phyloP scores from a whole-genome alignment of 345 rosid species.

The Gossypium ekmanianum region DNA sequence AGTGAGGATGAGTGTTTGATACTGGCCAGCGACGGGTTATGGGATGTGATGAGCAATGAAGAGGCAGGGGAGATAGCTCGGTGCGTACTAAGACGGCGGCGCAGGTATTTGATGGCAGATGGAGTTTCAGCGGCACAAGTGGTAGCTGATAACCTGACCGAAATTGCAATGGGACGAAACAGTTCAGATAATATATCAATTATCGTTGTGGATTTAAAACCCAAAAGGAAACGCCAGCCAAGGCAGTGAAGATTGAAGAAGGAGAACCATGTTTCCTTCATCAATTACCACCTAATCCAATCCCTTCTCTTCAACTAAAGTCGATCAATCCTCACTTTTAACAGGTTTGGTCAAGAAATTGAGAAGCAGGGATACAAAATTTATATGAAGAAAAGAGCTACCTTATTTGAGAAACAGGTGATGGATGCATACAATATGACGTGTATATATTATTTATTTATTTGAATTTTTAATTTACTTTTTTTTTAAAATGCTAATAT shows the following conservation, averaged over 20 bases:
- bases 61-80: constrained; percentile 59
- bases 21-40: constrained; percentile 64
- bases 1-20: constrained; percentile 62
- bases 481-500: neutral
- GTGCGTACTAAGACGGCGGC: constrained; percentile 37
- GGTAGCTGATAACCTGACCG: constrained; percentile 49
- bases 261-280: neutral
- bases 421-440: neutral
- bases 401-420: neutral
- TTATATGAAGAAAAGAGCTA: neutral
- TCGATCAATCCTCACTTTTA: constrained; percentile 30
- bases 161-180: constrained; percentile 42
- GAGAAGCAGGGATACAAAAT: neutral
- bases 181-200: constrained; percentile 59
- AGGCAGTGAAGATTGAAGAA: constrained; percentile 27
- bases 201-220: constrained; percentile 61
- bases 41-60: constrained; percentile 68
- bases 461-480: neutral
- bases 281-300: neutral
- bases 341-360: constrained; percentile 24
- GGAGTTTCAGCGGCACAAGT: constrained; percentile 40
- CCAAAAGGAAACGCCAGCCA: constrained; percentile 31
- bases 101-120: constrained; percentile 23
- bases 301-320: constrained; percentile 13
- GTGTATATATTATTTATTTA: constrained; percentile 2